Percentiles rank a stretch among this genome's conserved stretches.
These are phyloP conservation scores for Fusarium sp. DNA, from an alignment of 2,329 filamentous ascomycete species.

Conservation along the genomic window DNA sequence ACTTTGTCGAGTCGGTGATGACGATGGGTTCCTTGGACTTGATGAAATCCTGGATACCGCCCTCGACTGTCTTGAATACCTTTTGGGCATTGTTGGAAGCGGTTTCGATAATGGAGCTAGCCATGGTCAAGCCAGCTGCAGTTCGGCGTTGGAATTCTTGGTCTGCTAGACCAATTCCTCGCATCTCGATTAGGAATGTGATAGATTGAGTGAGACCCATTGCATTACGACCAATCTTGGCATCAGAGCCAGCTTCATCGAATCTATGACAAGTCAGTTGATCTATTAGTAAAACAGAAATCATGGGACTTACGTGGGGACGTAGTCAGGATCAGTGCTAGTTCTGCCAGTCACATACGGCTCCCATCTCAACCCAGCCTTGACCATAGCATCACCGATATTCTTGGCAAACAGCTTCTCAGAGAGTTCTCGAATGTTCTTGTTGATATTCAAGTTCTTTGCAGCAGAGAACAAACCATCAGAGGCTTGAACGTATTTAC, in stretches of 20 bases:
- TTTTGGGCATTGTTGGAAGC: slow-evolving; percentile 42
- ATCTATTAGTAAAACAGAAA: accelerated
- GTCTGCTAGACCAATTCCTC: slow-evolving; percentile 44
- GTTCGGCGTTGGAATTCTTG: slow-evolving; percentile 46
- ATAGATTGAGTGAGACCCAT: slow-evolving; percentile 44
- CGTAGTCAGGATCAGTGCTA: slow-evolving; percentile 20
- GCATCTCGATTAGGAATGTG: slow-evolving; percentile 44
- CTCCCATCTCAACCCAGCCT: slow-evolving; percentile 42
- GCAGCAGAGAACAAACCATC: slow-evolving; percentile 47
- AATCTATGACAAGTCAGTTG: slow-evolving; percentile 12
- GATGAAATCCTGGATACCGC: slow-evolving; percentile 42
- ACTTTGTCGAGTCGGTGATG: slow-evolving; percentile 40
- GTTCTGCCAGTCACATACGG: slow-evolving; percentile 41
- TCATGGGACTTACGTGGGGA: background rate
- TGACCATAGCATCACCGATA: slow-evolving; percentile 44
- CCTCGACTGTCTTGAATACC: slow-evolving; percentile 40
- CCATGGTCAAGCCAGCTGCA: slow-evolving; percentile 42
- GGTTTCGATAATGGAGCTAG: slow-evolving; percentile 42
- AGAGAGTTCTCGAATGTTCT: slow-evolving; percentile 41
- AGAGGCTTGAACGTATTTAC: slow-evolving; percentile 37
- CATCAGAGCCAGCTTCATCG: slow-evolving; percentile 43
- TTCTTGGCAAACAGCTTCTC: slow-evolving; percentile 44
- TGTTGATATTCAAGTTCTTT: slow-evolving; percentile 48
- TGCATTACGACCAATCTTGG: slow-evolving; percentile 45
- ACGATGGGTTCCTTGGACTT: slow-evolving; percentile 41